A percentile compares a stretch with the other conserved stretches of the same genome.
These are phyloP conservation scores for Clavispora carvajalis DNA, from an alignment of 805 yeast species.

Conservation along the genomic window DNA sequence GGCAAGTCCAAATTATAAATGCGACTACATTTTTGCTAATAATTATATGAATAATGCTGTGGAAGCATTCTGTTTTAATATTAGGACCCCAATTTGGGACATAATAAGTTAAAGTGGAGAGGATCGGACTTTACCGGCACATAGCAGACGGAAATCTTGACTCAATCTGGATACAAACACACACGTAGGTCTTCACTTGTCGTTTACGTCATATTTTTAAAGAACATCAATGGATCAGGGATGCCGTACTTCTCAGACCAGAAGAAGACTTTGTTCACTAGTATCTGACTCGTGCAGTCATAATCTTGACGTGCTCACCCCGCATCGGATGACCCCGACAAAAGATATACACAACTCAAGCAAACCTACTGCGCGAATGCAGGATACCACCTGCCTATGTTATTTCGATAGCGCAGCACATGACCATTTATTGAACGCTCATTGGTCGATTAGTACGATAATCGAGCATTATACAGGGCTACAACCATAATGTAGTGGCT, in stretches of 20 bases:
- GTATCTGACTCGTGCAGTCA: constrained; percentile 2
- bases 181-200: too few species aligned
- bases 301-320: too few species aligned
- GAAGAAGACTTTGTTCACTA: too few species aligned
- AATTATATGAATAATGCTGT: too few species aligned
- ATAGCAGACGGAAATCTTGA: background rate
- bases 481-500: background rate
- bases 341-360: background rate
- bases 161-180: background rate
- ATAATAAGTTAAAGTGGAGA: background rate
- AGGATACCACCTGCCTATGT: background rate
- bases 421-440: background rate
- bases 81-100: too few species aligned
- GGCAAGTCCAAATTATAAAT: too few species aligned
- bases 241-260: too few species aligned
- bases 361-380: background rate
- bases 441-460: background rate
- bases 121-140: background rate
- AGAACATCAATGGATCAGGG: too few species aligned
- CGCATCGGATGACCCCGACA: constrained; percentile 2
- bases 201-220: too few species aligned
- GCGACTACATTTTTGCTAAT: too few species aligned
- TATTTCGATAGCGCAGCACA: constrained; percentile 1
- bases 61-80: too few species aligned
- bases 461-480: background rate